phyloP scores from a whole-genome alignment of 192 early-diverging fungal species.

The Backusella australiensis region DNA sequence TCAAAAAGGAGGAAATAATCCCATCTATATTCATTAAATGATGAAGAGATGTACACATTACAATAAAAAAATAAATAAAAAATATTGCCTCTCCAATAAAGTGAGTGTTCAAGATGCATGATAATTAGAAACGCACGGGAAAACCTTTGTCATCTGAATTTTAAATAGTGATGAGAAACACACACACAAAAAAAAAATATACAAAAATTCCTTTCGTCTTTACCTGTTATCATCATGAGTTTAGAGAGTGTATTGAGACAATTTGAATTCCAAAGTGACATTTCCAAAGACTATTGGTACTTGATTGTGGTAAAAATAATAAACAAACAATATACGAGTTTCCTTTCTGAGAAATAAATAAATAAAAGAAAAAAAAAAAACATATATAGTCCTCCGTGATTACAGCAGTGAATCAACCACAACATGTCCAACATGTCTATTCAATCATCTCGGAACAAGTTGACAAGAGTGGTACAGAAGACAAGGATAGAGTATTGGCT shows the following conservation, averaged over 20 bases:
- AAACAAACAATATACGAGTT: not conserved
- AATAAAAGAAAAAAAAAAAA: not conserved
- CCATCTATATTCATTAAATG: no score
- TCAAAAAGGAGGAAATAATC: no score
- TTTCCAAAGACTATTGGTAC: not conserved
- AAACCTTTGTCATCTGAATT: not conserved
- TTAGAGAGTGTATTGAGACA: not conserved
- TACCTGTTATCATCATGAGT: not conserved
- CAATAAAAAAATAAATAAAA: no score
- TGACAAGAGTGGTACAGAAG: not conserved
- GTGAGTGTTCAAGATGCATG: not conserved
- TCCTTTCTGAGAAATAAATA: not conserved
- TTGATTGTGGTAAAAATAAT: not conserved
- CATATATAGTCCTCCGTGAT: conserved; percentile 6
- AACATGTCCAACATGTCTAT: conserved; percentile 17
- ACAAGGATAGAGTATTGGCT: not conserved
- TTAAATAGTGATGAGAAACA: not conserved
- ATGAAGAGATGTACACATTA: no score
- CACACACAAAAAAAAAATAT: not conserved
- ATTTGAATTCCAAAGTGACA: not conserved
- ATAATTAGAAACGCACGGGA: not conserved
- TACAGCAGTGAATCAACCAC: conserved; percentile 14
- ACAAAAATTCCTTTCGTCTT: not conserved
- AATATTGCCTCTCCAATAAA: no score
- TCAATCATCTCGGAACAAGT: not conserved